Base-by-base conservation (phyloP, 306 rosid genomes). In the Canavalia ensiformis region DNA sequence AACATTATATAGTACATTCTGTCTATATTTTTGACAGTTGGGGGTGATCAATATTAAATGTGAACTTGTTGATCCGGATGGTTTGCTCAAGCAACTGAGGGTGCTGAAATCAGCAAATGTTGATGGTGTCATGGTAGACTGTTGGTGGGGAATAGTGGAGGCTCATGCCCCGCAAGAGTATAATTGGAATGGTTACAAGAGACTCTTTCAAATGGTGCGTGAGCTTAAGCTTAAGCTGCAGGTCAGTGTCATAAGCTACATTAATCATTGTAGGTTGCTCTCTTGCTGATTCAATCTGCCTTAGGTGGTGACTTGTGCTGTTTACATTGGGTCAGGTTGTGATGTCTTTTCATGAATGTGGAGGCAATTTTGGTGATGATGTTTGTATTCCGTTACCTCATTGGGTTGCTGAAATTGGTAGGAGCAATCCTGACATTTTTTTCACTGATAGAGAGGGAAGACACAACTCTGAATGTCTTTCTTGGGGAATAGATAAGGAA, bases 121-220 rank as follows among this genome's bases (percentile, higher is more conserved):
- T 77, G 98, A 93, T 81, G 99, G 99, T 77, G 88, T 93, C 57
- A 88, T 84, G 89, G 97, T 96, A 70, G 94, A 96, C 83, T 93
- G 98, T 88, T 96, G 99, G 99, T 96, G 99, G 99, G 99, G 99
- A 54, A 89, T 93, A 76, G 99, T 93, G 70, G 99, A 96, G 85
- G 98, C 94, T 62, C 97, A 93, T 90, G 84, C 90, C 82, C 99
- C 99, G 0, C 94, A 82, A 80, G 99, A 93, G 86, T 96, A 96
- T 88, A 93, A 93, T 76, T 96, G 99, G 99, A 92, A 67, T 88
- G 99, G 99, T 72, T 96, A 96, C 89, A 89, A 82, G 89, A 90
- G 88, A 82, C 99, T 96, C 87, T 93, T 96, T 88, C 94, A 89
- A 89, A 93, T 93, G 92, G 90, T 90, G 79, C 91, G 84, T 42